These are phyloP conservation scores for Conticribra guillardii DNA, from an alignment of 108 stramenopile species.

Conservation along the genomic window DNA sequence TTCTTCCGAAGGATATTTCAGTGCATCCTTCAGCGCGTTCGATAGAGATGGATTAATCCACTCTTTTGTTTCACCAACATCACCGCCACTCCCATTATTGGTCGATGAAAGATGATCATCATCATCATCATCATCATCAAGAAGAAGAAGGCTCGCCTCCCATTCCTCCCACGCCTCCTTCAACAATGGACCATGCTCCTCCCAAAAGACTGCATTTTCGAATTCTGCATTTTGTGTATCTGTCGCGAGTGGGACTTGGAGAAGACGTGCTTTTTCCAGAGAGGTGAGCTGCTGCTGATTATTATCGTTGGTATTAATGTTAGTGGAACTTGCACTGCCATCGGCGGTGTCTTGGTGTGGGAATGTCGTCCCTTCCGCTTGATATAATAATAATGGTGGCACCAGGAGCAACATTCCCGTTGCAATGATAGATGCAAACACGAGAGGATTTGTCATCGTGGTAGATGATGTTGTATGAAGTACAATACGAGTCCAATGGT, in stretches of 20 bases:
- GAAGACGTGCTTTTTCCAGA: neutral
- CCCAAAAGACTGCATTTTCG: conserved; percentile 51
- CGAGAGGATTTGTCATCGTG: too few species aligned
- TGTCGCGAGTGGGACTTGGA: conserved; percentile 13
- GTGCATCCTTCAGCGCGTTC: conserved; percentile 27
- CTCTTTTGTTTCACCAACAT: neutral
- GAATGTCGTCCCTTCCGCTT: too few species aligned
- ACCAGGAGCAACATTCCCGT: too few species aligned
- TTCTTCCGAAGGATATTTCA: conserved; percentile 35
- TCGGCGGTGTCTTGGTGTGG: too few species aligned
- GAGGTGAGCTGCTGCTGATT: neutral
- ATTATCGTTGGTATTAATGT: neutral
- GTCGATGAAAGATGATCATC: neutral
- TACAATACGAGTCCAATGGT: too few species aligned
- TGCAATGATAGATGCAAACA: too few species aligned
- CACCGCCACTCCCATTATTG: too few species aligned
- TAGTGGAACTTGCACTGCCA: too few species aligned
- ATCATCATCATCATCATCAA: neutral
- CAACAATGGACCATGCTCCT: conserved; percentile 35
- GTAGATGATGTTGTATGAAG: too few species aligned
- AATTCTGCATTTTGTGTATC: conserved; percentile 34
- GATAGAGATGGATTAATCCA: conserved; percentile 30
- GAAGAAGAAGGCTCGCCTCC: neutral
- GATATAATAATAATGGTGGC: too few species aligned
- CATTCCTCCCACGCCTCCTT: conserved; percentile 58